Percentiles rank a stretch among this genome's conserved stretches.
phyloP scores from a whole-genome alignment of 352 stramenopile genomes.

The Pythium phragmiticola region DNA sequence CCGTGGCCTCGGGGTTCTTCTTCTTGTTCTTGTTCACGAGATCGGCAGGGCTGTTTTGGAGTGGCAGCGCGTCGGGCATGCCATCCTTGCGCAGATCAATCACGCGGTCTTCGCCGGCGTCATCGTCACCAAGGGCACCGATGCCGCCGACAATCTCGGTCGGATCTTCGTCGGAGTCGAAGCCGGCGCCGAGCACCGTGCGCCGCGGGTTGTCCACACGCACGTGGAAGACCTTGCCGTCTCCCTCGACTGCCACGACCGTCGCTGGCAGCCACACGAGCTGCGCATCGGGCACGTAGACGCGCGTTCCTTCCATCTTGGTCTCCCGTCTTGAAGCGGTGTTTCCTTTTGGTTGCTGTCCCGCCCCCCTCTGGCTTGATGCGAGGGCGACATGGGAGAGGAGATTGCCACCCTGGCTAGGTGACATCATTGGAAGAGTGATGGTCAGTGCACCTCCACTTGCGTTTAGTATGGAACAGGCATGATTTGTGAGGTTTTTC shows the following conservation, averaged over 20 bases:
- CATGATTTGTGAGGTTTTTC: conserved; percentile 21
- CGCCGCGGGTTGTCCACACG: conserved; percentile 38
- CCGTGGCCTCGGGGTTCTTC: conserved; percentile 17
- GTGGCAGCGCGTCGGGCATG: conserved; percentile 75
- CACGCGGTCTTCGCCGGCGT: conserved; percentile 43
- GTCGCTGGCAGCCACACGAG: conserved; percentile 82
- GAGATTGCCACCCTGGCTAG: conserved; percentile 1
- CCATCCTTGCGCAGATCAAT: conserved; percentile 68
- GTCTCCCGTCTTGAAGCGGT: conserved; percentile 8
- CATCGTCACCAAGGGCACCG: conserved; percentile 21
- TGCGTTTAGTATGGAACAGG: conserved; percentile 11
- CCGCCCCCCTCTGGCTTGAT: conserved; percentile 27
- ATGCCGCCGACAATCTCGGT: conserved; percentile 27
- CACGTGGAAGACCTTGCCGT: conserved; percentile 66
- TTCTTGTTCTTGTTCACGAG: conserved; percentile 26
- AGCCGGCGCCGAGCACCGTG: conserved; percentile 19
- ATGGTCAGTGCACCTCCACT: conserved; percentile 20
- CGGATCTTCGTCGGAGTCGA: conserved; percentile 16
- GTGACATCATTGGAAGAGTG: conserved; percentile 23
- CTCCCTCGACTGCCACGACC: conserved; percentile 59
- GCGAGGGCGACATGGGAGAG: conserved; percentile 19
- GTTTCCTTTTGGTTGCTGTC: conserved; percentile 8
- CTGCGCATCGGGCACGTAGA: conserved; percentile 82
- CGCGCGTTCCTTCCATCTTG: conserved; percentile 72
- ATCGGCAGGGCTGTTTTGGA: conserved; percentile 58